Evolutionary conservation across 148 eudicot species (phyloP), one percentile per base, ranked within the genome.

Genomic region (Chenopodium suecicum): DNA sequence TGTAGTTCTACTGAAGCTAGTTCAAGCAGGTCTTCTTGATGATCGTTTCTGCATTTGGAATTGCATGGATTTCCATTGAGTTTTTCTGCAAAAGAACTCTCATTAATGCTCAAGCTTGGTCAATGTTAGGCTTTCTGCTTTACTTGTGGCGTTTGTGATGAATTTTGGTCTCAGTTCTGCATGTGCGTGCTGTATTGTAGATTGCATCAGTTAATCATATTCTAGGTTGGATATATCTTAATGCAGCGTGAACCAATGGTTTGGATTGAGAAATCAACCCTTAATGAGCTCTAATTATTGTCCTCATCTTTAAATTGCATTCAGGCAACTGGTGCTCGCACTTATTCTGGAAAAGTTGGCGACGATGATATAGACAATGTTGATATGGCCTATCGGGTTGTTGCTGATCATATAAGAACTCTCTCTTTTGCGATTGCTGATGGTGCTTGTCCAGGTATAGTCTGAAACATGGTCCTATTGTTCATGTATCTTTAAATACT

Each of bases 401-500:
- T 97, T 23, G 98, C 97, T 48, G 98, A 97, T 85, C 98, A 97
- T 84, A 94, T 97, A 54, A 91, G 99, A 87, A 97, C 99, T 63
- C 97, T 97, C 80, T 94, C 97, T n/a, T 91, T 97, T 89, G 99
- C 99, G 80, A 97, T 97, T 87, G 99, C 99, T 81, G 99, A 97
- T 86, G 99, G 98, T 68, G 88, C 98, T 64, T 84, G 94, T 78
- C 99, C 99, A 92, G 99, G 99, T 97, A 83, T 82, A 76, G 47
- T 74, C 34, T 60, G 72, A 31, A 66, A 47, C 54, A 29, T 60
- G 70, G 10, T 73, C 32, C 54, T 25, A 69, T n/a, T 62, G 69
- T 72, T 70, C 41, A 48, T 4, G 4, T 27, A 27, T 41, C 20
- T 75, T 10, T 31, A 82, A 23, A 48, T 78, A 31, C 19, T 70